phyloP scores from a whole-genome alignment of 306 rosid genomes.

The Corylus heterophylla region DNA sequence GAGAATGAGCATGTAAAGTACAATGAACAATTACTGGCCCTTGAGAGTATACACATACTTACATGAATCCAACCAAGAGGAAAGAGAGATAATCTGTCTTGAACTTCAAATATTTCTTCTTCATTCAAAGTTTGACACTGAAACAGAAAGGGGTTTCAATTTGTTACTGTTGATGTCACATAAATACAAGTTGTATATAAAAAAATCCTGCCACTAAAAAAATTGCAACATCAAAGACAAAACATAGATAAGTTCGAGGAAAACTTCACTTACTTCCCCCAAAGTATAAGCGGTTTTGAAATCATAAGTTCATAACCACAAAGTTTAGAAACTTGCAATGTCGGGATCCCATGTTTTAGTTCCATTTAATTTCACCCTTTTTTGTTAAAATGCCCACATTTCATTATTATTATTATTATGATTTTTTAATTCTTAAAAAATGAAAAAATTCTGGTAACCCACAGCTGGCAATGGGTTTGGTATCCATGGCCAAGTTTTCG shows the following conservation, averaged over 20 bases:
- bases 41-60: constrained; percentile 46
- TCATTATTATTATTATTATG: too few relatives aligned
- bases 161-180: constrained; percentile 24
- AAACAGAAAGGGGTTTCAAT: constrained; percentile 24
- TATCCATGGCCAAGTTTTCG: too few relatives aligned
- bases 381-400: too few relatives aligned
- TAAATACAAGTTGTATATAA: neutral
- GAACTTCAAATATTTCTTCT: constrained; percentile 99
- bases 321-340: too few relatives aligned
- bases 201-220: neutral
- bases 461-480: too few relatives aligned
- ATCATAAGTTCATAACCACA: too few relatives aligned
- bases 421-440: too few relatives aligned
- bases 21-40: constrained; percentile 1
- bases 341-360: too few relatives aligned
- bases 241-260: neutral
- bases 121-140: constrained; percentile 98
- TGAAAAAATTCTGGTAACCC: too few relatives aligned
- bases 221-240: neutral
- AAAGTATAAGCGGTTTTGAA: too few relatives aligned
- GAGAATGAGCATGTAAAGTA: constrained; percentile 8
- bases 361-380: too few relatives aligned
- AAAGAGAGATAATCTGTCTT: constrained; percentile 89
- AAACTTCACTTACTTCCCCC: too few relatives aligned
- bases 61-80: constrained; percentile 99